Evolutionary conservation across 108 stramenopile species (phyloP).

Genomic region (Mediolabrus comicus): DNA sequence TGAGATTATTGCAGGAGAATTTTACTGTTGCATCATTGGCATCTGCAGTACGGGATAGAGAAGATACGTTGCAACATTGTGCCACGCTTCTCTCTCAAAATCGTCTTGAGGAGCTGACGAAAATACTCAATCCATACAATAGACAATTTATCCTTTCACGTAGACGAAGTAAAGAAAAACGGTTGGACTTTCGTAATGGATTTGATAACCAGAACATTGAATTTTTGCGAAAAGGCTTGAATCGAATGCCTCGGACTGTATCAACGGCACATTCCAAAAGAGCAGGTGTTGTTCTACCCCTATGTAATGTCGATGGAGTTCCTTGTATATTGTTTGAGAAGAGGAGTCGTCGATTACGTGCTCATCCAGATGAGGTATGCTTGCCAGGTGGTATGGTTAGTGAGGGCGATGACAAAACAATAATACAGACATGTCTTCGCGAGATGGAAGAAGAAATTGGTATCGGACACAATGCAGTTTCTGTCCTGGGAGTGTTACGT

Average conservation of each 20-base stretch:
- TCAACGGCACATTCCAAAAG: conserved; percentile 76
- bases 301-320: conserved; percentile 91
- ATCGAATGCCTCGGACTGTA: conserved; percentile 90
- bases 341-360: conserved; percentile 64
- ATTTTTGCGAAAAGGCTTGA: conserved; percentile 83
- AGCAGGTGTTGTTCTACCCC: conserved; percentile 87
- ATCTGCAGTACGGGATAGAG: conserved; percentile 89
- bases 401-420: conserved; percentile 75
- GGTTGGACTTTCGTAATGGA: conserved; percentile 65
- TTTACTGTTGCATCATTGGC: conserved; percentile 91
- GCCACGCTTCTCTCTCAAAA: conserved; percentile 74
- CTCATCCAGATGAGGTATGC: conserved; percentile 84
- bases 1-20: conserved; percentile 84
- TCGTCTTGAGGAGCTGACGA: conserved; percentile 57
- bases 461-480: conserved; percentile 39
- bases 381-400: conserved; percentile 94
- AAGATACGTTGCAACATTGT: conserved; percentile 87
- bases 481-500: conserved; percentile 83
- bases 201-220: conserved; percentile 70
- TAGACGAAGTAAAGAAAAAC: conserved; percentile 46
- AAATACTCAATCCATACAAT: conserved; percentile 79
- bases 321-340: conserved; percentile 92
- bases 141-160: conserved; percentile 58
- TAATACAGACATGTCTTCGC: conserved; percentile 87
- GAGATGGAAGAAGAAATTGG: conserved; percentile 98